Percentiles rank a stretch among this genome's conserved stretches.
Conservation (phyloP, 352 stramenopile species). For the Bremia lactucae region DNA sequence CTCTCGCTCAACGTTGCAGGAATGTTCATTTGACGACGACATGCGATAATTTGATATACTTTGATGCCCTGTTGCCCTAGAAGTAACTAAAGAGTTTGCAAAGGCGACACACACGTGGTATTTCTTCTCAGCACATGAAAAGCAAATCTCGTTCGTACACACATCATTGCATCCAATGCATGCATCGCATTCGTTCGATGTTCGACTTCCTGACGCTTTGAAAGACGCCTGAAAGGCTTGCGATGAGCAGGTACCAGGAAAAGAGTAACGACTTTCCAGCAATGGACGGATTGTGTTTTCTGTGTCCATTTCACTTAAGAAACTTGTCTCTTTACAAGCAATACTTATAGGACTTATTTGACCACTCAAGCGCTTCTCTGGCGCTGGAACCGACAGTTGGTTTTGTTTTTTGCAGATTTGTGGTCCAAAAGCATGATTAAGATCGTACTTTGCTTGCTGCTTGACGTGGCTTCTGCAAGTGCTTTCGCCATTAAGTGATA, state of each 20-base stretch:
- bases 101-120: conserved; percentile 54
- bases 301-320: conserved; percentile 10
- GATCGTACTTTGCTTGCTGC: conserved; percentile 3
- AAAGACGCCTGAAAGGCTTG: conserved; percentile 9
- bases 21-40: conserved; percentile 18
- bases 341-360: conserved; percentile 9
- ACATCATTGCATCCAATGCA: conserved; percentile 76
- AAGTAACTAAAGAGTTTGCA: conserved; percentile 16
- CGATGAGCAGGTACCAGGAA: conserved; percentile 8
- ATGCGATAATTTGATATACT: too few relatives aligned
- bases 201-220: conserved; percentile 19
- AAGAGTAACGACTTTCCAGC: conserved; percentile 8
- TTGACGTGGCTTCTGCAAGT: background rate
- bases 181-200: conserved; percentile 45
- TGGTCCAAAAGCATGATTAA: conserved; percentile 3
- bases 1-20: conserved; percentile 34
- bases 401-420: conserved; percentile 7
- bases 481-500: background rate
- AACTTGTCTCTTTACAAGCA: conserved; percentile 2
- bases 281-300: conserved; percentile 5
- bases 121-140: conserved; percentile 70
- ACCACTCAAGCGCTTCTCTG: conserved; percentile 5
- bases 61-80: conserved; percentile 20
- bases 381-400: conserved; percentile 4
- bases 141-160: conserved; percentile 44